Evolutionary conservation across 1,284 basidiomycete genomes (phyloP).

Genomic region (Polyporus tsugae): DNA sequence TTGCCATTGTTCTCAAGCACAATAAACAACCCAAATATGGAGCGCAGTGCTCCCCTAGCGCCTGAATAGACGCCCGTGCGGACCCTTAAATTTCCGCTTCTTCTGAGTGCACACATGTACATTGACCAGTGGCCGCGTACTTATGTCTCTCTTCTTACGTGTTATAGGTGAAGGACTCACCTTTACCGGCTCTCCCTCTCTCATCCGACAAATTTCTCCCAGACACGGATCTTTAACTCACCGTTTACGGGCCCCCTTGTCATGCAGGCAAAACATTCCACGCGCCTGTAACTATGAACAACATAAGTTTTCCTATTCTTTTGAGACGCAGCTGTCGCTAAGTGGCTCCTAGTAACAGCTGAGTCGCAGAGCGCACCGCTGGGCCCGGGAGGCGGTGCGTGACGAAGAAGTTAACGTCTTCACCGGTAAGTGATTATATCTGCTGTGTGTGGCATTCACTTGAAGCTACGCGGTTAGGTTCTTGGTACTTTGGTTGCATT

Average conservation of each 20-base stretch:
- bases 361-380: background rate
- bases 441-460: background rate
- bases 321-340: background rate
- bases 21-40: slow-evolving; percentile 29
- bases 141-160: background rate
- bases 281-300: background rate
- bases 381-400: background rate
- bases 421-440: background rate
- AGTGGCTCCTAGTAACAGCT: background rate
- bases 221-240: background rate
- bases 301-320: background rate
- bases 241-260: background rate
- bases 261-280: background rate
- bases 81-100: background rate
- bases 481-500: background rate
- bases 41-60: slow-evolving; percentile 3
- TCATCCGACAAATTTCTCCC: background rate
- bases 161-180: background rate
- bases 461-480: background rate
- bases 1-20: slow-evolving; percentile 32
- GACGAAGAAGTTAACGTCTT: background rate
- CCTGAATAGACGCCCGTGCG: background rate
- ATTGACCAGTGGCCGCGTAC: background rate
- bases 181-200: background rate
- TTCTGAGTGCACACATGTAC: background rate